phyloP scores from a whole-genome alignment of 176 grass and related monocot genomes.

The Eleusine indica region DNA sequence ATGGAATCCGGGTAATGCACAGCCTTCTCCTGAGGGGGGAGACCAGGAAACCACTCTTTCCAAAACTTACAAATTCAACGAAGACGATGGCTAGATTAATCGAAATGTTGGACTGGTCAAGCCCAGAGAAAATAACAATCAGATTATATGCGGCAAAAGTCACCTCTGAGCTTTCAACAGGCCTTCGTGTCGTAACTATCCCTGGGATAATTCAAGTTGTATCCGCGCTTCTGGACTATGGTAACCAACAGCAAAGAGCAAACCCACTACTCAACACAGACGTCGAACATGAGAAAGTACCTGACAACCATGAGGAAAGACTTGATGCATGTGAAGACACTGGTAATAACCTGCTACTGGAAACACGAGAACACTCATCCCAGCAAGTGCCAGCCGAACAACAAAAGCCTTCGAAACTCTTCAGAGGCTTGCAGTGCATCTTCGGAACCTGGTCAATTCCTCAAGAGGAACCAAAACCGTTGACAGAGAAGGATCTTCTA shows the following conservation, averaged over 20 bases:
- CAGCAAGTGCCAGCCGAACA: background rate
- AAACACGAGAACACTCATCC: constrained; percentile 7
- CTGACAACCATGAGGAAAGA: background rate
- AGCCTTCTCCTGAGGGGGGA: too few species aligned
- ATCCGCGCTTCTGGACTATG: background rate
- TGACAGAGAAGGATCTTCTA: background rate
- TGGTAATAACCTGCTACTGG: background rate
- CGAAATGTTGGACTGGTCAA: too few species aligned
- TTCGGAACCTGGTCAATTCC: background rate
- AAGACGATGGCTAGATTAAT: too few species aligned
- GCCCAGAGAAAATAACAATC: background rate
- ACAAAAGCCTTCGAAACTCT: background rate
- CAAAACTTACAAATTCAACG: too few species aligned
- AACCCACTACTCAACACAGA: background rate
- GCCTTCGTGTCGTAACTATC: background rate
- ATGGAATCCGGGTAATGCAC: too few species aligned
- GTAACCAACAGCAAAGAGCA: background rate
- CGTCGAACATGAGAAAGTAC: background rate
- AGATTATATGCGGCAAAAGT: constrained; percentile 9
- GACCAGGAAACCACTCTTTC: too few species aligned
- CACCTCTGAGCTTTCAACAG: background rate
- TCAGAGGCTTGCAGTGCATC: background rate
- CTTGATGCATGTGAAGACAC: background rate
- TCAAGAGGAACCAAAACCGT: background rate
- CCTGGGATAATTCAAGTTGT: constrained; percentile 10